Base-by-base conservation (phyloP, 345 rosid genomes). In the Pseudoturritis turrita region DNA sequence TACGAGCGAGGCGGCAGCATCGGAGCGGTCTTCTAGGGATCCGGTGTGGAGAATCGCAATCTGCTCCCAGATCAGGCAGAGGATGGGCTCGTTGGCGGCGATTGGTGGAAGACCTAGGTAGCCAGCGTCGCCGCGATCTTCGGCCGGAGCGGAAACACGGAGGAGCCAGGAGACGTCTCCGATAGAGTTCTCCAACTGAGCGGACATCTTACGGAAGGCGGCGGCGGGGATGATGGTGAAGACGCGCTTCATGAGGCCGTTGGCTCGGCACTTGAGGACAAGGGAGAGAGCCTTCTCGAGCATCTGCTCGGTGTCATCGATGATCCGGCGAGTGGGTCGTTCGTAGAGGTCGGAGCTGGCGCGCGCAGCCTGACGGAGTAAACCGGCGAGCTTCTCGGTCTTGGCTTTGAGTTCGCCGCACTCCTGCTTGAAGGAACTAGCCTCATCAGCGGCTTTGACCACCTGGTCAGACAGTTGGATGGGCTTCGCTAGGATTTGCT, bases 1-100 rank as follows among this genome's bases (percentile, higher is more conserved):
- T 0, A 89, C 96, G 13, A 94, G 96, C 2, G 86, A 82, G 7
- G 92, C 96, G 2, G 98, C 97, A 2, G 97, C 96, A 18, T 94
- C 98, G 69, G 91, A 82, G 17, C 87, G 84, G 36, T 81, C 89
- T 18, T 89, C 95, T 0, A 80, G 70, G 2, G 91, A 83, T 46
- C 97, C 96, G 33, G 86, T 86, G 69, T 46, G 77, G 57, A 94
- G 95, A 47, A 86, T 87, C 7, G 98, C 97, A 67, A 91, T 85
- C 70, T 94, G 98, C 78, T 94, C 98, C 98, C 98, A 94, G 63
- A 94, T 94, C 4, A 94, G 72, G 67, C 95, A 77, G 7, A 94
- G 79, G 80, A 89, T 94, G 21, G 98, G 98, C 85, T 91, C 98
- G 68, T 94, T 94, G 14, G 96, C 92, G 1, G 97, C 98, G 41